These are phyloP conservation scores for Escovopsis weberi DNA, from an alignment of 2,329 filamentous ascomycete genomes.

Conservation along the genomic window DNA sequence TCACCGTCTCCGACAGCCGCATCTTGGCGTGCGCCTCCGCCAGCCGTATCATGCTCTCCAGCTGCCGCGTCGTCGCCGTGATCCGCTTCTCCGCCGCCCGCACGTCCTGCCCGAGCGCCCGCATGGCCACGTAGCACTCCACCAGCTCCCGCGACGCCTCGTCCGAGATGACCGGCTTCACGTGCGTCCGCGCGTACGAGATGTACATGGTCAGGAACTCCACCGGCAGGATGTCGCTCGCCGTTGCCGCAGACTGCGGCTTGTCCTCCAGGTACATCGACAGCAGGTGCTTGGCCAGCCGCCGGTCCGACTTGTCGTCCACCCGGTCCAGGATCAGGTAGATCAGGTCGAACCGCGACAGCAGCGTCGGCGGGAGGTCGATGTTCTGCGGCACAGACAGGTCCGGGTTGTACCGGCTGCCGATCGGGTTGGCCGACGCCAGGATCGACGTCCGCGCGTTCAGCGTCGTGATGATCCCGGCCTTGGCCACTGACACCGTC, in stretches of 20 bases:
- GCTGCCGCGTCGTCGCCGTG: slow-evolving; percentile 88
- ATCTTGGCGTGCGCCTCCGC: slow-evolving; percentile 96
- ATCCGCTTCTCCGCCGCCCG: slow-evolving; percentile 88
- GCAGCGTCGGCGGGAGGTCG: slow-evolving; percentile 82
- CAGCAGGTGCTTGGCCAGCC: slow-evolving; percentile 80
- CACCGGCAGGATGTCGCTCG: slow-evolving; percentile 70
- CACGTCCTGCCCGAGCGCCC: slow-evolving; percentile 76
- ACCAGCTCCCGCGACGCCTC: slow-evolving; percentile 75
- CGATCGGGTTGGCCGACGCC: slow-evolving; percentile 93
- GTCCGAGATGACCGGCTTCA: slow-evolving; percentile 69
- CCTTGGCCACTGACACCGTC: slow-evolving; percentile 74
- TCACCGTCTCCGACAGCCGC: slow-evolving; percentile 67
- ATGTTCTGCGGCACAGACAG: slow-evolving; percentile 96
- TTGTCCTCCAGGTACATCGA: slow-evolving; percentile 95
- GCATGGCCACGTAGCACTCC: slow-evolving; percentile 84
- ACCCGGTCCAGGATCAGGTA: slow-evolving; percentile 92
- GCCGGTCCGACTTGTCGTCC: slow-evolving; percentile 78
- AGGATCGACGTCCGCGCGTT: slow-evolving; percentile 93
- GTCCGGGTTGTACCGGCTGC: slow-evolving; percentile 93
- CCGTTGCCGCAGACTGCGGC: slow-evolving; percentile 65
- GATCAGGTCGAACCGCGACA: slow-evolving; percentile 92
- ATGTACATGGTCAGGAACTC: slow-evolving; percentile 96
- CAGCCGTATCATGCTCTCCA: slow-evolving; percentile 97
- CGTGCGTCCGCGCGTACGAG: slow-evolving; percentile 78
- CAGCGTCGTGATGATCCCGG: slow-evolving; percentile 89